Base-by-base conservation (phyloP, 768 basidiomycete genomes). In the Daedaleopsis sinensis region DNA sequence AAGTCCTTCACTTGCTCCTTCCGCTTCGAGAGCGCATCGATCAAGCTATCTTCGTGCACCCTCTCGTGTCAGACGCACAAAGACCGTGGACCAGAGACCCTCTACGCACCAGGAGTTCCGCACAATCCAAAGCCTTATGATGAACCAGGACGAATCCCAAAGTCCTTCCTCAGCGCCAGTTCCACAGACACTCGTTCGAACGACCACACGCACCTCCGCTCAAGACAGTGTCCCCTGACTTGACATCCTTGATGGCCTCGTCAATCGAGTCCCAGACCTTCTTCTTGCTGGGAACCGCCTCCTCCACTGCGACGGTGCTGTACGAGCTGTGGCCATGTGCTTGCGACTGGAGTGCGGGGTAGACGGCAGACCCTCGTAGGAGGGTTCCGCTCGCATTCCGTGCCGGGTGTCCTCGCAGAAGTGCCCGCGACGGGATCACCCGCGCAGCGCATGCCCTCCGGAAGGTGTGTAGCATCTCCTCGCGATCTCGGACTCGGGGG, bases 241-340 rank as follows among this genome's bases (percentile, higher is more conserved):
- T 88, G 71, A 97, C 80, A 67, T 89, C 91, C 71, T 84, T 82
- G 63, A 97, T 82, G 1, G 94, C 95, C 61, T 93, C 90, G 51
- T 95, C 93, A 0, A 82, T 88, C 15, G 88, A 90, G 27, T 78
- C 74, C 87, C 89, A 96, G n/a, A 96, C 81, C 74, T 96, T 93
- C 52, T 72, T 77, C 68, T 72, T 77, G 35, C 67, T 70, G 5
- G 76, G 76, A 16, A 73, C 68, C 6, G 76, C 74, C 18, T 62
- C 55, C 36, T 67, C 68, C 12, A 55, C 68, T 10, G 55, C 66
- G n/a, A 42, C 53, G 35, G 58, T 65, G 66, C 67, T 67, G 60
- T 69, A 70, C 50, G 57, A 44, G 23, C 55, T 55, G 23, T 42
- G 54, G 42, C 51, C 58, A 32, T 42, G 56, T 42, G 52, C 56